Evolutionary conservation across 2,329 filamentous ascomycete species (phyloP), one percentile per base, ranked within the genome.

Genomic region (Ceratocystis papillata): DNA sequence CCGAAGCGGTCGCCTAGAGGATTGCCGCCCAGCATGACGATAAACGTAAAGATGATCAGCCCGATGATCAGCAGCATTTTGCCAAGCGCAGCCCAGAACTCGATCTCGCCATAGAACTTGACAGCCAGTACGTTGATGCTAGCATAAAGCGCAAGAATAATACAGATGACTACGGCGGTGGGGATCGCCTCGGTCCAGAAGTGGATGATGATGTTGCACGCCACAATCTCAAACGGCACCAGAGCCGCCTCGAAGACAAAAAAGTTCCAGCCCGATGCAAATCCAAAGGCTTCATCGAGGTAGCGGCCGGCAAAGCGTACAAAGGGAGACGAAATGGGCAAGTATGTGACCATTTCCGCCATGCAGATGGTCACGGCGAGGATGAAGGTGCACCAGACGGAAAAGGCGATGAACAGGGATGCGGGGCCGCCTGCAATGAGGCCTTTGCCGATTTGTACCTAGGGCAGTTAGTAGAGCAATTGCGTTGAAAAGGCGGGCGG

Each of bases 1-100:
- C 89, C 89, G 69, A 89, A 89, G 0, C 82, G 78, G 70, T 92
- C 87, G 46, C 82, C 78, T 0, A 84, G 73, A 0, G 90, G 90
- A 70, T 93, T 94, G 2, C 88, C 90, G 6, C 90, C 90, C 0
- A 94, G 77, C 86, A 94, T 93, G 69, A 85, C 84, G 69, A 95
- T 80, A 72, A 96, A 90, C 1, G 90, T 93, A 76, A 89, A 92
- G 69, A 84, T 71, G 70, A 92, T 81, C 63, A 93, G 79, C 0
- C 83, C 87, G 45, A 90, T 75, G 68, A 89, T 88, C 63, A 91
- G 79, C 1, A 91, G 70, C 2, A 90, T 81, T 73, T 91, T 90
- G 65, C 86, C 86, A 1, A 89, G 73, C 1, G 89, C 85, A 22
- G 86, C 83, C 81, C 81, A 84, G 72, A 95, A 94, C 73, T 94